These are phyloP conservation scores for Suillus americanus DNA, from an alignment of 768 basidiomycete species.

Conservation along the genomic window DNA sequence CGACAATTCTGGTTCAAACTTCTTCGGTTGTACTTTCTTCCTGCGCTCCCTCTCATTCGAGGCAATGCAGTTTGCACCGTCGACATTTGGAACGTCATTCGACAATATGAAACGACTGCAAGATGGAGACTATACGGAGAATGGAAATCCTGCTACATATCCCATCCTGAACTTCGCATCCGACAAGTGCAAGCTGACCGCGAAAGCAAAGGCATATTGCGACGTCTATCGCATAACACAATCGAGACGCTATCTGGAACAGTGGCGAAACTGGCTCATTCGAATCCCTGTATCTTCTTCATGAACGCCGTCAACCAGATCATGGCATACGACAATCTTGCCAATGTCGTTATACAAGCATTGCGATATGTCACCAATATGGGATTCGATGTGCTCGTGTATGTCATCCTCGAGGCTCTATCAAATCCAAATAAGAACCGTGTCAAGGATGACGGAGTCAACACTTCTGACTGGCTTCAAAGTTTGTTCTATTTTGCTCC, in stretches of 20 bases:
- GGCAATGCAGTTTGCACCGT: conserved; percentile 87
- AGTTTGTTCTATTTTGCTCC: conserved; percentile 57
- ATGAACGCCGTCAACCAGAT: conserved; percentile 88
- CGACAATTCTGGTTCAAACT: conserved; percentile 85
- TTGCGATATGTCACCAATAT: conserved; percentile 87
- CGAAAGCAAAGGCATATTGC: conserved; percentile 86
- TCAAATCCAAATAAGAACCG: conserved; percentile 79
- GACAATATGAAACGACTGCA: conserved; percentile 70
- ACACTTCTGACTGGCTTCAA: conserved; percentile 87
- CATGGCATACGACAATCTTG: conserved; percentile 94
- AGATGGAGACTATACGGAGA: conserved; percentile 96
- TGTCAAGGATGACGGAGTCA: conserved; percentile 90
- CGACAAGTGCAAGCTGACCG: conserved; percentile 82
- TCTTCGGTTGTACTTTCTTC: conserved; percentile 78
- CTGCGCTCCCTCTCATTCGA: conserved; percentile 80
- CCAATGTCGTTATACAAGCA: conserved; percentile 85
- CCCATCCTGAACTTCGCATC: conserved; percentile 77
- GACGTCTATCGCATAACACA: conserved; percentile 82
- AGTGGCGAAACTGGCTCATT: conserved; percentile 91
- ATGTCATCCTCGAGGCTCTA: conserved; percentile 82
- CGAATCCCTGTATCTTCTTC: conserved; percentile 93
- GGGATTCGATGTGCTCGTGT: conserved; percentile 92
- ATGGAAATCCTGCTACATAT: conserved; percentile 79
- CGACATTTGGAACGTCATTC: conserved; percentile 90
- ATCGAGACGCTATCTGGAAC: conserved; percentile 82